Percentiles rank a stretch among this genome's conserved stretches.
These are phyloP conservation scores for Hanseniaspora gamundiae DNA, from an alignment of 1,139 yeast species.

Conservation along the genomic window DNA sequence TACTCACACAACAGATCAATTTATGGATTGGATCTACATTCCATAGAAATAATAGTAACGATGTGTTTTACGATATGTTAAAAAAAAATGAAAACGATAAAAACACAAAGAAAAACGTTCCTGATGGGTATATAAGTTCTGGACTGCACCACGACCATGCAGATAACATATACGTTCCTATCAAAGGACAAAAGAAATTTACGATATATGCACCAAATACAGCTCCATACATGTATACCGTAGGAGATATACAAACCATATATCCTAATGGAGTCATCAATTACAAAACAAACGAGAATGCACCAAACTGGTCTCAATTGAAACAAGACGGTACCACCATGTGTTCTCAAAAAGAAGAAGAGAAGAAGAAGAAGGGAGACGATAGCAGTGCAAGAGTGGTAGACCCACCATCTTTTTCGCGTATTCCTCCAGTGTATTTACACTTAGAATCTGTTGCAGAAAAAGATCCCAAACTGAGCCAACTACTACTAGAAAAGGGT, in stretches of 20 bases:
- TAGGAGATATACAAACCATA: conserved; percentile 41
- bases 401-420: conserved; percentile 62
- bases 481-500: conserved; percentile 26
- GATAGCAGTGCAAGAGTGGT: conserved; percentile 17
- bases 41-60: conserved; percentile 8
- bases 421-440: conserved; percentile 46
- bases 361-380: too few relatives aligned
- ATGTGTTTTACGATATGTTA: conserved; percentile 11
- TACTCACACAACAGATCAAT: conserved; percentile 60
- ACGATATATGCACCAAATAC: conserved; percentile 53
- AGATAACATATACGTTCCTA: conserved; percentile 52
- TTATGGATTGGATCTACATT: conserved; percentile 50
- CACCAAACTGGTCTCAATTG: conserved; percentile 47
- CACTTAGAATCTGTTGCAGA: conserved; percentile 43
- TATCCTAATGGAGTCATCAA: conserved; percentile 56
- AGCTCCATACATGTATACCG: conserved; percentile 44
- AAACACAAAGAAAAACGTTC: conserved; percentile 37
- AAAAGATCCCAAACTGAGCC: conserved; percentile 11
- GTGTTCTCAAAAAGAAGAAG: too few relatives aligned
- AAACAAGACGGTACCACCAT: conserved; percentile 53
- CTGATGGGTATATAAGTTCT: conserved; percentile 48
- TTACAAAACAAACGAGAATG: conserved; percentile 37
- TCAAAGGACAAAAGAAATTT: conserved; percentile 52
- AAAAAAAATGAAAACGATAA: conserved; percentile 11
- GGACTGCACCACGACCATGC: conserved; percentile 80